Percentiles rank a stretch among this genome's conserved stretches.
Conservation (phyloP, 192 early-diverging fungal species). For the Gamsiella multidivaricata region DNA sequence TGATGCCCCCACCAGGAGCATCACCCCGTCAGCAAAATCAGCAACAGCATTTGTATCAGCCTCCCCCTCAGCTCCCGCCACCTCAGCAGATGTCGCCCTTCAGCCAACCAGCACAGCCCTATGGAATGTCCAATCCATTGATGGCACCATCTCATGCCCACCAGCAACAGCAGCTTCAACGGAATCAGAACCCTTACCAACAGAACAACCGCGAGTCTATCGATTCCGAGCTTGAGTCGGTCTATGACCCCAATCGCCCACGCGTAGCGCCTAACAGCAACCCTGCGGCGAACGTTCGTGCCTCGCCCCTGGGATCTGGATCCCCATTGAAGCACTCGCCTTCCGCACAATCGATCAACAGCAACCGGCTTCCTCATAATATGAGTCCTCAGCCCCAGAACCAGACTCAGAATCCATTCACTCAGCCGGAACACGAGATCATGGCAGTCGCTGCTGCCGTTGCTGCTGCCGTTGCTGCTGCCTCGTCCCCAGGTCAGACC, state of each 20-base stretch:
- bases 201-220: conserved; percentile 29
- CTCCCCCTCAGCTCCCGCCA: conserved; percentile 13
- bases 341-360: conserved; percentile 13
- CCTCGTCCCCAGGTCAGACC: conserved; percentile 12
- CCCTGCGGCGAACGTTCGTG: not conserved
- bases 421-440: conserved; percentile 20
- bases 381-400: conserved; percentile 16
- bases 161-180: conserved; percentile 11
- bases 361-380: conserved; percentile 23
- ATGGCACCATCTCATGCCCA: not conserved
- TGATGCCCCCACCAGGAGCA: not conserved
- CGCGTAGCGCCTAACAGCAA: conserved; percentile 3
- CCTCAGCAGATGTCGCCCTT: conserved; percentile 9
- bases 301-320: not conserved
- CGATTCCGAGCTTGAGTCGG: conserved; percentile 34
- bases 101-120: conserved; percentile 2
- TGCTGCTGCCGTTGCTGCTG: conserved; percentile 18
- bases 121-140: conserved; percentile 3
- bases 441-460: conserved; percentile 31
- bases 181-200: conserved; percentile 15
- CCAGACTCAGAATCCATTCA: conserved; percentile 11
- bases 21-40: conserved; percentile 9
- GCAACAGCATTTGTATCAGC: conserved; percentile 18
- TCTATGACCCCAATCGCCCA: conserved; percentile 23
- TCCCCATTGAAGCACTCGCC: conserved; percentile 11